Percentiles rank a stretch among this genome's conserved stretches.
These are phyloP conservation scores for Hapsidospora chrysogenum DNA, from an alignment of 495 filamentous ascomycete genomes.

Conservation along the genomic window DNA sequence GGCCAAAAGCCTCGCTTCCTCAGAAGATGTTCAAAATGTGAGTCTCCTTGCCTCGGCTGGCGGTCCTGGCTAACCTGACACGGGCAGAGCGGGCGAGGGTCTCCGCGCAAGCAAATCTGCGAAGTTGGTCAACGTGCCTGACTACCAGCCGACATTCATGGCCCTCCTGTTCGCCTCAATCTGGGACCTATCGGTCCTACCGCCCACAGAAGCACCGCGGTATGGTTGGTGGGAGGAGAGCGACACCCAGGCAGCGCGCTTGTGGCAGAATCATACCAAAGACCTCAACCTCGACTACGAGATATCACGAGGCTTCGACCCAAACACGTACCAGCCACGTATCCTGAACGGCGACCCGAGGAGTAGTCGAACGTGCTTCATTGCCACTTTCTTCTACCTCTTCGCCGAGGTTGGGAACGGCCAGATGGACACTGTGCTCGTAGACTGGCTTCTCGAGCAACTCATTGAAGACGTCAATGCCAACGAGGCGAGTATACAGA, in stretches of 20 bases:
- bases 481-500: conserved; percentile 12
- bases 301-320: neutral
- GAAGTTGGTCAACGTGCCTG: neutral
- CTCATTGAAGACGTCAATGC: conserved; percentile 13
- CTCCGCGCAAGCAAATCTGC: neutral
- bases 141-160: neutral
- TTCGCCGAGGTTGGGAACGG: conserved; percentile 15
- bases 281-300: neutral
- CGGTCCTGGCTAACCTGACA: neutral
- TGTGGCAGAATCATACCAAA: neutral
- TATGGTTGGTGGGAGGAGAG: neutral
- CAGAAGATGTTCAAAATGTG: neutral
- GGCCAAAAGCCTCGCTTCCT: neutral
- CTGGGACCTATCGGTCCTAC: neutral
- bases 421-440: conserved; percentile 12
- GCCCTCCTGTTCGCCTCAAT: neutral
- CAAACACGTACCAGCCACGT: neutral
- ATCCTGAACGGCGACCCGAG: neutral
- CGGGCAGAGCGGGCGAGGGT: neutral
- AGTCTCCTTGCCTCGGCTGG: neutral
- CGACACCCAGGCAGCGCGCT: neutral
- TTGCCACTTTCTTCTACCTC: conserved; percentile 17
- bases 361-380: conserved; percentile 13
- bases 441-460: conserved; percentile 17
- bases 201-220: neutral